Percentiles rank a stretch among this genome's conserved stretches.
Conservation (phyloP, 345 rosid genomes). For the Aquilaria malaccensis region DNA sequence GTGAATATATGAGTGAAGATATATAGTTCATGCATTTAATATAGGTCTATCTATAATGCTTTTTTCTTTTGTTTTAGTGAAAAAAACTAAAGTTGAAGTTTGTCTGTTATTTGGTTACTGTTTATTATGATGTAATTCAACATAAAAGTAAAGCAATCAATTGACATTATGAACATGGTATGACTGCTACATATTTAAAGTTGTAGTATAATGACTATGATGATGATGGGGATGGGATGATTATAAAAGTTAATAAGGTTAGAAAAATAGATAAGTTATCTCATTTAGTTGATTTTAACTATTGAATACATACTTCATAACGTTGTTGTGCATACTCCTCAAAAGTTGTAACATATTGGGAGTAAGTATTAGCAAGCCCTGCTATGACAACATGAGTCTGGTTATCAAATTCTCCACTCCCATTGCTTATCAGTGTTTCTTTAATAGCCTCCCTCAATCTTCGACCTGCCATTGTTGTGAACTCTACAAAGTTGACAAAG, state of each 20-base stretch:
- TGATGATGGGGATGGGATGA: no score
- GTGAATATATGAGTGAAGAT: background rate
- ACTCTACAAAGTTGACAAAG: conserved; percentile 27
- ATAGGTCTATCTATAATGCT: no score
- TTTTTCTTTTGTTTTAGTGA: no score
- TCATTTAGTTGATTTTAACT: background rate
- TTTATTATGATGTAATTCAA: no score
- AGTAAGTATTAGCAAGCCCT: conserved; percentile 54
- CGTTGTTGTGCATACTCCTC: conserved; percentile 53
- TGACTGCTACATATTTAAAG: no score
- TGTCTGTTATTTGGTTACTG: no score
- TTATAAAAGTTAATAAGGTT: no score
- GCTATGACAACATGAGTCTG: conserved; percentile 41
- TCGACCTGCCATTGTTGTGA: conserved; percentile 57
- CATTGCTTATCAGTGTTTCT: conserved; percentile 36
- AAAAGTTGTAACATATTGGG: conserved; percentile 43
- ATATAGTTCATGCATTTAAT: background rate
- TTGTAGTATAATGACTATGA: no score
- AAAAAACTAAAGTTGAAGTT: no score
- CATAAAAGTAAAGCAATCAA: no score
- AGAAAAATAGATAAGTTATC: background rate
- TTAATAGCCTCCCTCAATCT: conserved; percentile 51
- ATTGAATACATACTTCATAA: conserved; percentile 32
- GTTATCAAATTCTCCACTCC: conserved; percentile 35
- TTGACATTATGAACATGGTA: no score